These are phyloP conservation scores for Mortierella sp. DNA, from an alignment of 371 early-diverging fungal genomes.

Conservation along the genomic window DNA sequence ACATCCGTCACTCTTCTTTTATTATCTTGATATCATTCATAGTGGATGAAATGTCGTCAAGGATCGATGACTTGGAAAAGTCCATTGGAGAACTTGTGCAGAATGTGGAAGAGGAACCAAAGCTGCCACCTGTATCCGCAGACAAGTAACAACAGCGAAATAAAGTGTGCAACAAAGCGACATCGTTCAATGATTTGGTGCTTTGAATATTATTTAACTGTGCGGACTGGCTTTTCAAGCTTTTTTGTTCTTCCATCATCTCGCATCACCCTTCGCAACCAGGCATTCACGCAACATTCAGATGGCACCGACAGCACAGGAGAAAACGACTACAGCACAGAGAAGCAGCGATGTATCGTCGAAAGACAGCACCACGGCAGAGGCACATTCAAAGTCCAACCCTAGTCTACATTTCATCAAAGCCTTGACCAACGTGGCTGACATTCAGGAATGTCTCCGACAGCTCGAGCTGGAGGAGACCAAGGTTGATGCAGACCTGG, in stretches of 20 bases:
- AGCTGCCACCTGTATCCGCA: conserved; percentile 14
- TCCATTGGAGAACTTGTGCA: conserved; percentile 55
- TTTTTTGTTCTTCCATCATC: conserved; percentile 5
- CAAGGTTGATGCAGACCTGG: conserved; percentile 73
- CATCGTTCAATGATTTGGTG: not conserved
- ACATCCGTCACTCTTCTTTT: not conserved
- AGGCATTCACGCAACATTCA: not conserved
- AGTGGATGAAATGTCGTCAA: conserved; percentile 57
- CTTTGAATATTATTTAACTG: not conserved
- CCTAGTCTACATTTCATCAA: conserved; percentile 41
- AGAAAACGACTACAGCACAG: not conserved
- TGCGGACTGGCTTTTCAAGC: not conserved
- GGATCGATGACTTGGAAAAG: conserved; percentile 57
- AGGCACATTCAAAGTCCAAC: conserved; percentile 5
- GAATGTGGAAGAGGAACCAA: conserved; percentile 45
- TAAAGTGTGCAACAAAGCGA: conserved; percentile 9
- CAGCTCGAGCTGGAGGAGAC: conserved; percentile 78
- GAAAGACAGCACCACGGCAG: conserved; percentile 5
- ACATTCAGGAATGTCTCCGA: conserved; percentile 75
- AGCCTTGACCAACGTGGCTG: conserved; percentile 72
- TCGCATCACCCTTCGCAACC: not conserved
- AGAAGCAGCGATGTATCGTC: not conserved
- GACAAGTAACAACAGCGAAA: not conserved
- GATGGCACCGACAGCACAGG: conserved; percentile 31
- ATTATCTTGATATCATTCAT: not conserved